A percentile compares a stretch with the other conserved stretches of the same genome.
Evolutionary conservation across 176 grass and related monocot species (phyloP).

Genomic region (Dendrocalamus sinicus): DNA sequence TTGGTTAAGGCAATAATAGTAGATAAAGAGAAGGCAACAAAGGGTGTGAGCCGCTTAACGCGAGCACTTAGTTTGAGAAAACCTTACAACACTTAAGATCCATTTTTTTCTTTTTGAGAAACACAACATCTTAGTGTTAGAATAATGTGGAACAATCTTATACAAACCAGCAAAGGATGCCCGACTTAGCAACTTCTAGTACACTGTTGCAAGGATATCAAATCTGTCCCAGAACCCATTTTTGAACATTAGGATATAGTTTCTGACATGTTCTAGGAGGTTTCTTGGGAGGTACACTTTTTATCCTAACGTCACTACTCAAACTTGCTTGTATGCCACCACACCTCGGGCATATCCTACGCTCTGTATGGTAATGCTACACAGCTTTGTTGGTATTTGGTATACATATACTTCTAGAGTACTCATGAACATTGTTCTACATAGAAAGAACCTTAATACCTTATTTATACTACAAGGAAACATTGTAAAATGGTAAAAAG

Average conservation of each 20-base stretch:
- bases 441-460: neutral
- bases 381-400: slow-evolving; percentile 9
- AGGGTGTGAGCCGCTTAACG: neutral
- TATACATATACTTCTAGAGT: slow-evolving; percentile 32
- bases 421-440: neutral
- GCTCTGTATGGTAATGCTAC: neutral
- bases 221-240: neutral
- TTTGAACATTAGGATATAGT: neutral
- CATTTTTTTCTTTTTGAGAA: too few relatives aligned
- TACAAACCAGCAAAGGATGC: neutral
- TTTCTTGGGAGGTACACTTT: neutral
- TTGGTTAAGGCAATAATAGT: neutral
- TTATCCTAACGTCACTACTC: neutral
- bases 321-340: slow-evolving; percentile 13
- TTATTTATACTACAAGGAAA: neutral
- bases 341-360: neutral
- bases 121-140: too few relatives aligned
- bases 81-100: too few relatives aligned
- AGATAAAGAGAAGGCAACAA: neutral
- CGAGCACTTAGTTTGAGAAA: too few relatives aligned
- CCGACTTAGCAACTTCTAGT: neutral
- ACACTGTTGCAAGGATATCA: neutral
- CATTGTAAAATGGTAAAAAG: neutral
- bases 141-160: too few relatives aligned
- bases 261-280: neutral